phyloP scores from a whole-genome alignment of 805 yeast genomes.

The Saccharomycopsis capsularis region DNA sequence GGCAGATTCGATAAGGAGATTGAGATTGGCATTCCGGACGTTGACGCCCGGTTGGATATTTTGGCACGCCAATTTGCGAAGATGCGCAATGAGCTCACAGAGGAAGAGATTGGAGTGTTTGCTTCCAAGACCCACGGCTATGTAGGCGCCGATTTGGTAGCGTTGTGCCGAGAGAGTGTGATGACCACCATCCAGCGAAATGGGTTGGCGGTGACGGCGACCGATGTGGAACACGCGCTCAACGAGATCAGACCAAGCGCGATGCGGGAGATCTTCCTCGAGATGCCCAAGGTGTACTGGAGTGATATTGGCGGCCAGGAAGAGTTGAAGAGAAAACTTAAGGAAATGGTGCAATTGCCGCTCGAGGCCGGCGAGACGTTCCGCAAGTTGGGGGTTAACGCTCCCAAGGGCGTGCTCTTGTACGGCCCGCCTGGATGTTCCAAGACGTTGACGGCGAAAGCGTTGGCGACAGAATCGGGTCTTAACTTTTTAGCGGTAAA shows the following conservation, averaged over 20 bases:
- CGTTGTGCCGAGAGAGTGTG: slow-evolving; percentile 82
- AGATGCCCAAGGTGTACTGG: slow-evolving; percentile 93
- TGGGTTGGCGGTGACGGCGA: slow-evolving; percentile 41
- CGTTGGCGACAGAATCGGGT: slow-evolving; percentile 92
- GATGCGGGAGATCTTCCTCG: slow-evolving; percentile 91
- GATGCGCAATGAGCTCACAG: slow-evolving; percentile 42
- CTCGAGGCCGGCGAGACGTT: slow-evolving; percentile 76
- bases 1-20: slow-evolving; percentile 88
- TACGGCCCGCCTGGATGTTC: slow-evolving; percentile 99
- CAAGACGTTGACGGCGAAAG: slow-evolving; percentile 90
- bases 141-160: slow-evolving; percentile 93
- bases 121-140: slow-evolving; percentile 89
- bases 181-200: slow-evolving; percentile 72
- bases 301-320: slow-evolving; percentile 94
- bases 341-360: slow-evolving; percentile 90
- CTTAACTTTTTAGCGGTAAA: slow-evolving; percentile 89
- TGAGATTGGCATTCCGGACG: slow-evolving; percentile 90
- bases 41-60: slow-evolving; percentile 68
- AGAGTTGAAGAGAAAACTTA: slow-evolving; percentile 67
- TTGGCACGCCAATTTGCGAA: slow-evolving; percentile 40
- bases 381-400: slow-evolving; percentile 65
- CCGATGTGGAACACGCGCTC: slow-evolving; percentile 67
- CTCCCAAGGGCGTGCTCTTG: slow-evolving; percentile 88
- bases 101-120: slow-evolving; percentile 49
- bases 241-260: slow-evolving; percentile 89